phyloP scores from a whole-genome alignment of 805 yeast species.

The Wickerhamomyces canadensis region DNA sequence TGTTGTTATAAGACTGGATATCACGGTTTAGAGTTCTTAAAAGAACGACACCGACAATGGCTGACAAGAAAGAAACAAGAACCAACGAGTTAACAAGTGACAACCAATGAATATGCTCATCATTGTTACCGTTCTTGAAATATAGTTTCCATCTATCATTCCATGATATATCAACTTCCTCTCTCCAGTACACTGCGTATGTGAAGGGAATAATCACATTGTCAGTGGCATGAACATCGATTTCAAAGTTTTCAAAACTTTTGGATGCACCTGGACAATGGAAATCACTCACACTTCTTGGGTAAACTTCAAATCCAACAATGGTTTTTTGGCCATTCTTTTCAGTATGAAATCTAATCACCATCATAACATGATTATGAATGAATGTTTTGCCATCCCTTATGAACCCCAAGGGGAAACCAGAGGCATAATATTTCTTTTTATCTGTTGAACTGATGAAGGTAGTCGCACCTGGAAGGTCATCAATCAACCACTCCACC shows the following conservation, averaged over 20 bases:
- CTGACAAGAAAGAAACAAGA: constrained; percentile 53
- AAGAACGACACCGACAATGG: constrained; percentile 61
- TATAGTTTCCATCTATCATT: constrained; percentile 70
- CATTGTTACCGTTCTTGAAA: constrained; percentile 46
- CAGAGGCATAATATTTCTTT: constrained; percentile 74
- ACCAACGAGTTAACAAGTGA: constrained; percentile 69
- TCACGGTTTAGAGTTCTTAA: constrained; percentile 50
- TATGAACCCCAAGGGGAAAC: constrained; percentile 77
- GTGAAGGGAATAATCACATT: constrained; percentile 63
- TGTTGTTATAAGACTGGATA: constrained; percentile 31
- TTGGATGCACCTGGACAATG: constrained; percentile 73
- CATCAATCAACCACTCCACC: constrained; percentile 81
- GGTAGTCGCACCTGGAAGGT: constrained; percentile 84
- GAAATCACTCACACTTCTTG: constrained; percentile 64
- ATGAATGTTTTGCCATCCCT: constrained; percentile 55
- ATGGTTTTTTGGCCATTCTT: constrained; percentile 46
- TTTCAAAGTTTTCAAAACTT: constrained; percentile 49
- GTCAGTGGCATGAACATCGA: constrained; percentile 38
- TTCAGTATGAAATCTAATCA: constrained; percentile 62
- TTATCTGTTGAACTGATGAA: constrained; percentile 53
- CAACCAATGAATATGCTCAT: constrained; percentile 66
- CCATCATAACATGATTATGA: constrained; percentile 78
- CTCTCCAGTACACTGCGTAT: constrained; percentile 85
- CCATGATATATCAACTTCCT: constrained; percentile 63
- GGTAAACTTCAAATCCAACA: constrained; percentile 89